Conservation (phyloP, 148 eudicot genomes). For the Rhododendron mucronatum region DNA sequence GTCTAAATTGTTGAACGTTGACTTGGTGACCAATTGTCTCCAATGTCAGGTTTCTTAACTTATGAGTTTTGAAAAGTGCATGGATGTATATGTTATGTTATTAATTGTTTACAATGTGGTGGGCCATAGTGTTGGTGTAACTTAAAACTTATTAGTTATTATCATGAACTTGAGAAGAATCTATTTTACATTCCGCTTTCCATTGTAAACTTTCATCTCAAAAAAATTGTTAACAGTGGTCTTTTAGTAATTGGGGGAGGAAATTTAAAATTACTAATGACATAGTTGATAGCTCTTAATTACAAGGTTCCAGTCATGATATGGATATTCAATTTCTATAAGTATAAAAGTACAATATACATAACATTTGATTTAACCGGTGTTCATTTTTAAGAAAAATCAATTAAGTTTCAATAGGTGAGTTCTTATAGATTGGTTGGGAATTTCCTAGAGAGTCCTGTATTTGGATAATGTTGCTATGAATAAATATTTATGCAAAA, state of each 20-base stretch:
- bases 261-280: background rate
- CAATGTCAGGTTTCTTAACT: background rate
- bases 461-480: background rate
- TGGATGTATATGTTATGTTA: background rate
- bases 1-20: background rate
- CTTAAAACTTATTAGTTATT: background rate
- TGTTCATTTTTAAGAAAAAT: background rate
- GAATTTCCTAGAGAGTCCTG: background rate
- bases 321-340: background rate
- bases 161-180: background rate
- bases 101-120: background rate
- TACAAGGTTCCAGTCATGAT: background rate
- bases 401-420: background rate
- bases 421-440: background rate
- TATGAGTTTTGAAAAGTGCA: background rate
- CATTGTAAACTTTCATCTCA: background rate
- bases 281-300: background rate
- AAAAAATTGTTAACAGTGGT: background rate
- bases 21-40: background rate
- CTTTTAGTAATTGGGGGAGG: background rate
- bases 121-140: background rate
- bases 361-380: background rate
- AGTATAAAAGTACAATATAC: background rate
- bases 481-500: background rate
- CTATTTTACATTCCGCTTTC: background rate